Conservation (phyloP, 1,284 basidiomycete genomes). For the Puccinia hordei region DNA sequence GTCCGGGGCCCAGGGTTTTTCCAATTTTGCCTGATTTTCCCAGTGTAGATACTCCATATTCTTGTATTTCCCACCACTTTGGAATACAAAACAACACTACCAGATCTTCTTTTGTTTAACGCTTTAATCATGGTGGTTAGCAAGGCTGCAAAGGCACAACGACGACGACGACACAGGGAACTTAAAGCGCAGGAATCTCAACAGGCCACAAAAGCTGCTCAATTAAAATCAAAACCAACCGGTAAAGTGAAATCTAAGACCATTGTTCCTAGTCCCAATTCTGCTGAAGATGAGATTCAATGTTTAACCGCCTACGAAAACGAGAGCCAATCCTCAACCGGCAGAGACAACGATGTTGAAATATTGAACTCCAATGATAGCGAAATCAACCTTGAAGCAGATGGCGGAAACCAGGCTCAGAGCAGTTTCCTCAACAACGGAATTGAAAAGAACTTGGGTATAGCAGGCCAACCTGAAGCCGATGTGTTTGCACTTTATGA, state of each 20-base stretch:
- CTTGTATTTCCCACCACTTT: not conserved
- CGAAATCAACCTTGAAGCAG: too few relatives aligned
- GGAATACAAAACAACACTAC: not conserved
- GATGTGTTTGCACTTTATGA: slow-evolving; percentile 6
- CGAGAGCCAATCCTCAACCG: slow-evolving; percentile 1
- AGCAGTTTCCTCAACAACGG: not conserved
- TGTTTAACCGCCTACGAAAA: not conserved
- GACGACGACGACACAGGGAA: not conserved
- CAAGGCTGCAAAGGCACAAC: not conserved
- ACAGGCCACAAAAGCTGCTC: not conserved
- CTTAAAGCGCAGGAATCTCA: not conserved
- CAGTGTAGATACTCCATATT: slow-evolving; percentile 1
- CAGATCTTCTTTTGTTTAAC: too few relatives aligned
- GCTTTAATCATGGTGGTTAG: not conserved
- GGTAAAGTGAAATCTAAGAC: not conserved
- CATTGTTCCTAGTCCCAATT: not conserved
- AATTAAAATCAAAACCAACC: not conserved
- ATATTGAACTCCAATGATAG: too few relatives aligned
- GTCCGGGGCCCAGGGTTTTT: not conserved
- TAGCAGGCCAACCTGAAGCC: not conserved
- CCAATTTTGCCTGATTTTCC: not conserved
- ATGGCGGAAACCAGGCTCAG: too few relatives aligned
- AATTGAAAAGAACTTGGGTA: not conserved
- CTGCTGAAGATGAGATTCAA: not conserved
- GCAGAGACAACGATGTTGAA: not conserved